Percentiles rank a stretch among this genome's conserved stretches.
phyloP scores from a whole-genome alignment of 495 filamentous ascomycete genomes.

The Bryoglossum gracile region DNA sequence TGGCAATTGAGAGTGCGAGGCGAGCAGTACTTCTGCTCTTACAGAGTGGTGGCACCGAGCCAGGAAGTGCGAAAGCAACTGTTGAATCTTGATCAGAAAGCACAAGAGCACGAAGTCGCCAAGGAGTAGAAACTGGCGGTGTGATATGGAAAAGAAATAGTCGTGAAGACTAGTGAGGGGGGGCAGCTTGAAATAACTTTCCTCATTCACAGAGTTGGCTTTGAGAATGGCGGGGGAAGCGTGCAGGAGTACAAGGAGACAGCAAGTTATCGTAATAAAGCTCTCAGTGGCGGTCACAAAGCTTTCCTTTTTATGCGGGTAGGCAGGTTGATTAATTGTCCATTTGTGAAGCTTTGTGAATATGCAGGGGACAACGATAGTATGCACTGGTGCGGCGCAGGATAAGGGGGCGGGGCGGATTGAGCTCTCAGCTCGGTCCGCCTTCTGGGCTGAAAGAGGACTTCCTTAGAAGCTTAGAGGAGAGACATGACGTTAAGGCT shows the following conservation, averaged over 20 bases:
- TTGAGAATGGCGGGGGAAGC: conserved; percentile 15
- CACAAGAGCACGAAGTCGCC: conserved; percentile 23
- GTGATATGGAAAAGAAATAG: conserved; percentile 29
- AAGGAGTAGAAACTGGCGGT: conserved; percentile 24
- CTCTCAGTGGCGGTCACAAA: conserved; percentile 18
- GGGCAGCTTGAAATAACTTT: conserved; percentile 25
- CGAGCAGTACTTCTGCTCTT: background rate
- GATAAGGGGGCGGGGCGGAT: background rate
- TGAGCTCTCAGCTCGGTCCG: background rate
- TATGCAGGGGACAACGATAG: conserved; percentile 6
- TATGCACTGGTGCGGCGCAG: conserved; percentile 7
- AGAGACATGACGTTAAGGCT: conserved; percentile 6
- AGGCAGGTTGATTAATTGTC: background rate
- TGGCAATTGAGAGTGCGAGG: conserved; percentile 1
- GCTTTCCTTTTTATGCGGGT: conserved; percentile 19
- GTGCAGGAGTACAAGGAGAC: conserved; percentile 15
- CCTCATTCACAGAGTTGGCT: conserved; percentile 10
- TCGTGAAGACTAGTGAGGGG: conserved; percentile 35
- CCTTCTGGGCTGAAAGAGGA: background rate
- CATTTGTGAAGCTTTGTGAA: background rate
- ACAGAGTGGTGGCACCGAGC: background rate
- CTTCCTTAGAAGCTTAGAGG: too few relatives aligned
- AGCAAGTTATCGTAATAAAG: background rate
- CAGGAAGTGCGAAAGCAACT: conserved; percentile 5
- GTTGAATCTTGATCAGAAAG: background rate